Base-by-base conservation (phyloP, 1,284 basidiomycete species). In the Paramarasmius palmivorus region DNA sequence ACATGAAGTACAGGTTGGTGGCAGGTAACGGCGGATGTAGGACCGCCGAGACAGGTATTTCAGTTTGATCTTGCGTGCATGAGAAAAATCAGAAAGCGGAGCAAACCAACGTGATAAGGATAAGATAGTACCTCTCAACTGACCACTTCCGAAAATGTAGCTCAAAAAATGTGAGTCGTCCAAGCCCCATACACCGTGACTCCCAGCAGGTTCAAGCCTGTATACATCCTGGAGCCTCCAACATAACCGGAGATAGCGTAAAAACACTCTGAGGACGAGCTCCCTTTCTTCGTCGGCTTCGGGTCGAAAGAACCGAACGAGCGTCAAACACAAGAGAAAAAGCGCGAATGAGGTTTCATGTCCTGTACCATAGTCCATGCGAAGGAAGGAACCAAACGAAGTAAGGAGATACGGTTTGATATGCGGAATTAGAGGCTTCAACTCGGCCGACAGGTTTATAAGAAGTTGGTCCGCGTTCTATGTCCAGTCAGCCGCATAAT, bases 181-280 rank as follows among this genome's bases (percentile, higher is more conserved):
- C 34, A 99, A 74, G 0, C 96, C 96, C 96, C 96, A 99, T 0
- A 98, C 96, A 7, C 96, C 96, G 65, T 99, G 97, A 58, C 92
- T 95, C 2, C 96, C 96, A 0, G 96, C 96, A 3, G 97, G 96
- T 70, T 99, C 96, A 6, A 99, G 83, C 42, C 80, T 84, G 68
- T 98, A 99, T 22, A 85, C 82, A 62, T 93, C 90, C 66, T 99
- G 97, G 29, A 98, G 76, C 49, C 80, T 79, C 83, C 93, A 95
- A 58, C 88, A 92, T 23, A 96, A 76, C 37, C 81, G 78, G 42
- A 96, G 73, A 66, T 98, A 99, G 22, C 90, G 81, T 51, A 82
- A 69, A 60, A 92, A 90, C 17, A 92, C 72, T 17, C 66, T 65
- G n/a, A 92, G 67, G 6, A 88, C 87, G 9, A 91, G 60, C 34